Evolutionary conservation across 139 green algal genomes (phyloP).

Genomic region (Tetradesmus obliquus): DNA sequence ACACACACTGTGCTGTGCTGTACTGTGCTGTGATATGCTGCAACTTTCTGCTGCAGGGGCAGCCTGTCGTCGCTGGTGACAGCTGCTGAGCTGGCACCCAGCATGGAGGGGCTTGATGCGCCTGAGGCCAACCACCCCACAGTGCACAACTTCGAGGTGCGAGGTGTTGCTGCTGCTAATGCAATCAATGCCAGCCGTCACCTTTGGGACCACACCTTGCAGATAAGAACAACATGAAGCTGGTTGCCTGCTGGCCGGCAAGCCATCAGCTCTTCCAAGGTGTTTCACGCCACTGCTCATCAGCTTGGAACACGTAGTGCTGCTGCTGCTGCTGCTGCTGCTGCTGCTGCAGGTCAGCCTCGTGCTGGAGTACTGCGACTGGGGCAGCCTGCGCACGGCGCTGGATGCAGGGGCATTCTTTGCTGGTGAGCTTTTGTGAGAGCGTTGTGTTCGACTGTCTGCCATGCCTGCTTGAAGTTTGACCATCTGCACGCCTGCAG

Average conservation of each 20-base stretch:
- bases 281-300: neutral
- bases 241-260: too few species aligned
- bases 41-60: conserved; percentile 12
- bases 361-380: conserved; percentile 59
- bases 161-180: neutral
- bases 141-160: conserved; percentile 36
- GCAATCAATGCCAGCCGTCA: neutral
- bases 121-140: conserved; percentile 1
- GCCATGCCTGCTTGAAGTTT: too few species aligned
- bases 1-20: neutral
- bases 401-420: conserved; percentile 55
- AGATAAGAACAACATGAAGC: too few species aligned
- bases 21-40: neutral
- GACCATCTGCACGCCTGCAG: too few species aligned
- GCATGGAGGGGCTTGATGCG: neutral
- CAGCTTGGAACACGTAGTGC: too few species aligned
- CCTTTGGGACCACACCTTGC: too few species aligned
- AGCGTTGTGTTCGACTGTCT: too few species aligned
- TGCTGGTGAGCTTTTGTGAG: neutral
- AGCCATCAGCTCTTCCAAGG: neutral
- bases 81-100: neutral
- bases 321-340: too few species aligned
- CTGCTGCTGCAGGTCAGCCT: conserved; percentile 1
- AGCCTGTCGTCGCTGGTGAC: neutral
- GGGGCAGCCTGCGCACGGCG: conserved; percentile 53